phyloP scores from a whole-genome alignment of 2,329 filamentous ascomycete genomes.

The Byssochlamys sp. region DNA sequence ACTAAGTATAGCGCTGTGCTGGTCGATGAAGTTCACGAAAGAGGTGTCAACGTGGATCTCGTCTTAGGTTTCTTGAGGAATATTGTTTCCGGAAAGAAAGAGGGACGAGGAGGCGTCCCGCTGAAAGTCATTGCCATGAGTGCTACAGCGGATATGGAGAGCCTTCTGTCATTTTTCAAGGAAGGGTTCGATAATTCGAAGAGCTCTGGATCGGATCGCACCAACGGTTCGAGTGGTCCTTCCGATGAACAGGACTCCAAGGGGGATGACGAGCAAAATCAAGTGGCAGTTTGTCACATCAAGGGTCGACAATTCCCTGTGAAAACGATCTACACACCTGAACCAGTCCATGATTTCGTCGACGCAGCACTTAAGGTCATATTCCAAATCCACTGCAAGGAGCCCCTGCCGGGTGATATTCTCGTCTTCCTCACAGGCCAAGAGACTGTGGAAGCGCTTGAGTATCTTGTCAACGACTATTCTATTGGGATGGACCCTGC shows the following conservation, averaged over 20 bases:
- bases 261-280: slow-evolving; percentile 14
- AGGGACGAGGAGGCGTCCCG: slow-evolving; percentile 59
- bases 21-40: slow-evolving; percentile 93
- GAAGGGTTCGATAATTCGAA: slow-evolving; percentile 18
- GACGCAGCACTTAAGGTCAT: slow-evolving; percentile 72
- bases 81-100: slow-evolving; percentile 51
- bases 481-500: slow-evolving; percentile 61
- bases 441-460: slow-evolving; percentile 77
- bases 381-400: slow-evolving; percentile 75
- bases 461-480: slow-evolving; percentile 72
- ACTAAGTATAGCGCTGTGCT: slow-evolving; percentile 79
- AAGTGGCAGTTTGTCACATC: slow-evolving; percentile 55
- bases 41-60: slow-evolving; percentile 87
- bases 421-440: slow-evolving; percentile 87
- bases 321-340: slow-evolving; percentile 61
- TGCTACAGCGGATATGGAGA: slow-evolving; percentile 82
- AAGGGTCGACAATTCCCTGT: slow-evolving; percentile 84
- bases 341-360: slow-evolving; percentile 69
- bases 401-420: slow-evolving; percentile 87
- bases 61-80: slow-evolving; percentile 79
- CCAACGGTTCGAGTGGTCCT: slow-evolving; percentile 4
- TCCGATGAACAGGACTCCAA: neutral
- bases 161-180: slow-evolving; percentile 64
- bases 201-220: slow-evolving; percentile 2
- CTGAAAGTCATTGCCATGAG: slow-evolving; percentile 94